Evolutionary conservation across 805 yeast species (phyloP), one percentile per base, ranked within the genome.

Genomic region (Saturnispora quitensis): DNA sequence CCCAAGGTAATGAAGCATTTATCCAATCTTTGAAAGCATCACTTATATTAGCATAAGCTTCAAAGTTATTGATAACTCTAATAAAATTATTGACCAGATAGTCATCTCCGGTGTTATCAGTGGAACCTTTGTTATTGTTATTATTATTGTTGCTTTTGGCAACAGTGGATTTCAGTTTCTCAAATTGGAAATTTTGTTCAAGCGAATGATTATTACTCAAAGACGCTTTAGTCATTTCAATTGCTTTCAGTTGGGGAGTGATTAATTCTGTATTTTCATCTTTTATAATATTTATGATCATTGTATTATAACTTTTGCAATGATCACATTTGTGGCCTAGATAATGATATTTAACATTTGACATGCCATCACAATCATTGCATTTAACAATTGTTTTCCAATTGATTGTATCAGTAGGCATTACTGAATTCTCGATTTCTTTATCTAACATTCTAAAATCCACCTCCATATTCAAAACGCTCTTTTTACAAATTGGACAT

Each of bases 401-500:
- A 53, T 71, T 65, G 48, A 76, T 75, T 62, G 88, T 82, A 5
- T 95, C 97, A 18, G 81, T 77, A 0, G 97, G 97, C 63, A 90
- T 70, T 13, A 81, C 84, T 62, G 85, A 89, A 59, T 78, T 78
- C 22, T 70, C 73, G 50, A 90, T 87, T 68, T 90, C 97, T 60
- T 78, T 81, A 67, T 90, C 97, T 53, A 89, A 71, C 28, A 90
- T 84, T 45, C 97, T 72, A 64, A 91, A 91, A 63, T 88, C 87
- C 2, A 93, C 81, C 60, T 86, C 96, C 81, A 90, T 89, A 67
- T 89, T 87, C 36, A 85, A 74, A 48, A 91, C 80, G 0, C 96
- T 84, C 58, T 86, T 81, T 50, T 88, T 83, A 64, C 98, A 90
- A 2, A 87, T 76, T 1, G 98, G 98, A 66, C 98, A 90, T 64